Evolutionary conservation across 345 rosid species (phyloP), one percentile per base, ranked within the genome.

Genomic region (Gossypioides kirkii): DNA sequence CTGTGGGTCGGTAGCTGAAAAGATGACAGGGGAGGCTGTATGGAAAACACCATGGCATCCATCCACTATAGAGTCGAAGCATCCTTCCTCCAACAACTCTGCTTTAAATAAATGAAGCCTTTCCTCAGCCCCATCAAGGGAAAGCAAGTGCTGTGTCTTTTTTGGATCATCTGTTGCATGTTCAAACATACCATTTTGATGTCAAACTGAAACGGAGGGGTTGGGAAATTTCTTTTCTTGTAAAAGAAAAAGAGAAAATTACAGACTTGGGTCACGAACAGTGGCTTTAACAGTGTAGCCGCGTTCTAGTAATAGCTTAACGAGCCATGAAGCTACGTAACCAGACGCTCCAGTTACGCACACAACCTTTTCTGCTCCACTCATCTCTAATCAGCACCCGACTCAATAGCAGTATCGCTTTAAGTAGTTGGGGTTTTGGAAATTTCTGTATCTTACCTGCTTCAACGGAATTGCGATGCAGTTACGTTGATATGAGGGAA

Each of bases 311-410:
- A 84, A 52, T 17, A 56, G 72, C 74, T 81, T 84, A 56, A 84
- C 79, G 10, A 84, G 49, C 84, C 86, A 79, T n/a, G 82, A 78
- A 28, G 82, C 83, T 10, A 77, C 66, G 74, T 49, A 83, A 28
- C 86, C 81, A 28, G 81, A 75, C 18, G 78, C 86, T 71, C 81
- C 86, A 12, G 77, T 83, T 22, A 84, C 76, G 42, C 84, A 77
- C 17, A 79, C 84, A 10, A 77, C 79, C 76, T 71, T 70, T 25
- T 61, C 69, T 45, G 45, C 43, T 68, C 45, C 64, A 17, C 26
- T 69, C 79, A 36, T 63, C 36, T 9, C 17, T 3, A 1, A 0
- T 32, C 13, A 7, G 23, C 58, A 8, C 23, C 25, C 23, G 4
- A 6, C 22, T 7, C 25, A 11, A 10, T 28, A 55, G 61, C 13